Base-by-base conservation (phyloP, 768 basidiomycete genomes). In the Podaxis sp. region DNA sequence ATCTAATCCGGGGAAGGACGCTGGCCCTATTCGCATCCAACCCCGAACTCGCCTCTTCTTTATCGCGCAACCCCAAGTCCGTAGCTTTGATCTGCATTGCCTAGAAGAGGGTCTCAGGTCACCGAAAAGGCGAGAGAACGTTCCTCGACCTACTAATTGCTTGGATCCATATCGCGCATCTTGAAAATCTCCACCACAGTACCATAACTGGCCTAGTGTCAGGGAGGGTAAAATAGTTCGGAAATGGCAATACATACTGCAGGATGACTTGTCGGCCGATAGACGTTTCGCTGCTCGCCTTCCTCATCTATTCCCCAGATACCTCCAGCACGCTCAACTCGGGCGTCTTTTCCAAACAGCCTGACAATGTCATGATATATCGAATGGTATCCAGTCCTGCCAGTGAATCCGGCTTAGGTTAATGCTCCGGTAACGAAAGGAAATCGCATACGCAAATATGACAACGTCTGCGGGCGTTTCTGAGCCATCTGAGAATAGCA, bases 281-380 rank as follows among this genome's bases (percentile, higher is more conserved):
- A 81, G 54, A 72, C 67, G 3, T 75, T 76, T 41, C 65, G 65
- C 2, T 76, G 33, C 60, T 81, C 80, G 0, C 77, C 78, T 62
- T 80, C 80, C n/a, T 72, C 71, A 60, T 82, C 77, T 13, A 81
- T 37, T 0, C 79, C 78, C 75, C 76, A 79, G 0, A 79, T 66
- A 24, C 60, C 66, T 10, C 68, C 65, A 7, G 75, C 75, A 12
- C 67, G 60, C n/a, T 71, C 70, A 7, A 77, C 73, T 4, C 30
- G 30, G 41, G 73, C 65, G 20, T 75, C 74, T 33, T 74, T 71
- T 7, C 80, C 79, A 38, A 81, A 77, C 1, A 75, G 57, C 17
- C 63, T 60, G 36, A 69, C 72, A 66, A 74, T 69, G 1, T 71
- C 67, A 20, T 77, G 70, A 4, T 69, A 67, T n/a, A 75, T 75